A percentile compares a stretch with the other conserved stretches of the same genome.
Conservation (phyloP, 1,139 yeast genomes). For the Blastobotrys aristatus region DNA sequence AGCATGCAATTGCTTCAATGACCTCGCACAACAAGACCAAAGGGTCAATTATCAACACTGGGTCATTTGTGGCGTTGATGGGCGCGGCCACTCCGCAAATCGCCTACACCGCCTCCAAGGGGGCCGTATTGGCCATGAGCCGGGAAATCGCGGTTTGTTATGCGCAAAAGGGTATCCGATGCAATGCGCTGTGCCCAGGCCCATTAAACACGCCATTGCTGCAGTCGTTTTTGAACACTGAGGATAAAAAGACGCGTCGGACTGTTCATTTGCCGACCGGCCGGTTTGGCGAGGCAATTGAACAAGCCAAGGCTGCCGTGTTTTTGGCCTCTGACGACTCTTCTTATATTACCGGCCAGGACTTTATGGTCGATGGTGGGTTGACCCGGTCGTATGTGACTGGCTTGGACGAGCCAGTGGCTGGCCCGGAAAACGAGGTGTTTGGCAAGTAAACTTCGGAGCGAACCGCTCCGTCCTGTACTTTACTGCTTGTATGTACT, state of each 20-base stretch:
- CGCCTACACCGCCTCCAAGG: conserved; percentile 40
- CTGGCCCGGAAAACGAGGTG: conserved; percentile 30
- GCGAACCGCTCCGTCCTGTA: not conserved
- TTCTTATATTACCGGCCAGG: conserved; percentile 78
- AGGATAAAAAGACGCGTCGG: conserved; percentile 36
- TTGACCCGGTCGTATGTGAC: conserved; percentile 34
- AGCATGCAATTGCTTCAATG: conserved; percentile 47
- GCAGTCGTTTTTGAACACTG: conserved; percentile 45
- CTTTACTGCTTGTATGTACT: not conserved
- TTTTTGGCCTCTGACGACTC: conserved; percentile 78
- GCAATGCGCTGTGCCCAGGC: conserved; percentile 66
- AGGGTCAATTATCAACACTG: conserved; percentile 58
- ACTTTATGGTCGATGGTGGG: conserved; percentile 84
- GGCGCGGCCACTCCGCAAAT: conserved; percentile 37
- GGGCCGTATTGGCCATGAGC: conserved; percentile 41
- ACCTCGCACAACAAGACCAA: conserved; percentile 43
- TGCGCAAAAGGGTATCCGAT: conserved; percentile 62
- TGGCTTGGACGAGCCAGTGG: conserved; percentile 24
- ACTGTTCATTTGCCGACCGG: conserved; percentile 57
- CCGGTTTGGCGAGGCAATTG: conserved; percentile 52
- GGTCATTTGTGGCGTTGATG: conserved; percentile 57
- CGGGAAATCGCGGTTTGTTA: conserved; percentile 65
- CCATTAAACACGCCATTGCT: conserved; percentile 53
- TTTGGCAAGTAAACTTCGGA: conserved; percentile 26
- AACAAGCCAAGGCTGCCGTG: conserved; percentile 77